A percentile compares a stretch with the other conserved stretches of the same genome.
phyloP scores from a whole-genome alignment of 1,139 yeast species.

The Eremothecium coryli region DNA sequence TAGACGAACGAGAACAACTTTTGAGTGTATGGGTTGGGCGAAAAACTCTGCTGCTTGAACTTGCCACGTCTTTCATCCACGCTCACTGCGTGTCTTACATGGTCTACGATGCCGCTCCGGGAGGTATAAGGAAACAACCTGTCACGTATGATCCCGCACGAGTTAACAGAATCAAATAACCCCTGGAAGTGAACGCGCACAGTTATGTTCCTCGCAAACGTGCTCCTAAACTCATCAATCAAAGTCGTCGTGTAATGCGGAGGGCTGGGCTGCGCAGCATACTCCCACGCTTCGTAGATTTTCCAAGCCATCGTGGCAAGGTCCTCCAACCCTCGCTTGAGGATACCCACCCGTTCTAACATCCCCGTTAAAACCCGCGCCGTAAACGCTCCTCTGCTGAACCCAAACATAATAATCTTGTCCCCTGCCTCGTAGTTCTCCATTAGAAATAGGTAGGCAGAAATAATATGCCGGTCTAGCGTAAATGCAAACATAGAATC shows the following conservation, averaged over 20 bases:
- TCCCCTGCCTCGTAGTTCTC: conserved; percentile 41
- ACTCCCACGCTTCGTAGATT: conserved; percentile 52
- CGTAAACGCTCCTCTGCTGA: conserved; percentile 56
- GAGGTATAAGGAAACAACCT: conserved; percentile 49
- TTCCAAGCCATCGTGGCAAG: conserved; percentile 53
- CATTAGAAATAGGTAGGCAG: conserved; percentile 48
- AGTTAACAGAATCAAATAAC: conserved; percentile 57
- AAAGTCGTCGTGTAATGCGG: conserved; percentile 36
- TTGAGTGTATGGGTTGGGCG: conserved; percentile 35
- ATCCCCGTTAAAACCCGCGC: conserved; percentile 56
- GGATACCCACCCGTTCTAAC: conserved; percentile 51
- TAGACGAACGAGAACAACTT: conserved; percentile 27
- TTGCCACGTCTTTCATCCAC: conserved; percentile 57
- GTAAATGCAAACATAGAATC: conserved; percentile 49
- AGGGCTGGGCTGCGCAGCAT: conserved; percentile 46
- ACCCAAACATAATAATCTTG: conserved; percentile 48
- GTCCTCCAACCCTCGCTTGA: conserved; percentile 44
- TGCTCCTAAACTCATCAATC: conserved; percentile 43
- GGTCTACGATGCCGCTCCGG: conserved; percentile 41
- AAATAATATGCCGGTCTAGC: conserved; percentile 44
- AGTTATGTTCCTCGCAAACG: conserved; percentile 38
- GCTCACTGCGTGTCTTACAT: conserved; percentile 56
- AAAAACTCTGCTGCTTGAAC: conserved; percentile 47
- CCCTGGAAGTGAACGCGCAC: conserved; percentile 51
- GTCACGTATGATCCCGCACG: conserved; percentile 51